phyloP scores from a whole-genome alignment of 148 eudicot genomes.

The Simmondsia chinensis region DNA sequence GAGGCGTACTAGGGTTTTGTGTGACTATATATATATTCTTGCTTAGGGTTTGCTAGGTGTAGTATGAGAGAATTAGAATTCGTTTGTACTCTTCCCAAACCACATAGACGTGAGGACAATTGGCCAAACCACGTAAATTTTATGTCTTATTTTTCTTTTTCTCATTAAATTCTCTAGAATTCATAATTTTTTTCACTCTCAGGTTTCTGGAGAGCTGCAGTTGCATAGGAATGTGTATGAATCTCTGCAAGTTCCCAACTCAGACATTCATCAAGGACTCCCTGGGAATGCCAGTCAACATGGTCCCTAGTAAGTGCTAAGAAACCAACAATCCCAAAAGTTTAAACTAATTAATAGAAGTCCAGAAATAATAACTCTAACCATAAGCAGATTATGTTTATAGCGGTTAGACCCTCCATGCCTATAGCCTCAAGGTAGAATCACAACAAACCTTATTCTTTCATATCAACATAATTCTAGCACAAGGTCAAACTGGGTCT shows the following conservation, averaged over 20 bases:
- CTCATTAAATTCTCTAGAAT: too few relatives aligned
- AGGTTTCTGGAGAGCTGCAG: constrained; percentile 86
- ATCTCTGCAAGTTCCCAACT: constrained; percentile 86
- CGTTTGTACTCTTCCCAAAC: too few relatives aligned
- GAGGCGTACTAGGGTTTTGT: too few relatives aligned
- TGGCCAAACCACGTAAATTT: too few relatives aligned
- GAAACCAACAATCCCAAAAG: too few relatives aligned
- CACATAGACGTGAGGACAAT: too few relatives aligned
- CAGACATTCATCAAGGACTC: constrained; percentile 65
- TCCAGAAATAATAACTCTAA: background rate
- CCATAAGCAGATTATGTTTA: background rate
- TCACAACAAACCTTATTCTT: background rate
- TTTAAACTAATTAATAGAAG: background rate
- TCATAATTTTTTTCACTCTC: background rate
- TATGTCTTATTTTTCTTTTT: too few relatives aligned
- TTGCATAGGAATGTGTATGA: constrained; percentile 89
- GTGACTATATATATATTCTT: too few relatives aligned
- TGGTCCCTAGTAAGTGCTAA: constrained; percentile 98
- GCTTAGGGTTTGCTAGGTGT: too few relatives aligned
- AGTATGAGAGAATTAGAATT: too few relatives aligned
- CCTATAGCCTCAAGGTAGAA: background rate
- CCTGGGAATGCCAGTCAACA: constrained; percentile 59
- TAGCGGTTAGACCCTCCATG: background rate
- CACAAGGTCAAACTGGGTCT: too few relatives aligned
- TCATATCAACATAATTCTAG: background rate